phyloP scores from a whole-genome alignment of 306 rosid genomes.

The Astragalus membranaceus region DNA sequence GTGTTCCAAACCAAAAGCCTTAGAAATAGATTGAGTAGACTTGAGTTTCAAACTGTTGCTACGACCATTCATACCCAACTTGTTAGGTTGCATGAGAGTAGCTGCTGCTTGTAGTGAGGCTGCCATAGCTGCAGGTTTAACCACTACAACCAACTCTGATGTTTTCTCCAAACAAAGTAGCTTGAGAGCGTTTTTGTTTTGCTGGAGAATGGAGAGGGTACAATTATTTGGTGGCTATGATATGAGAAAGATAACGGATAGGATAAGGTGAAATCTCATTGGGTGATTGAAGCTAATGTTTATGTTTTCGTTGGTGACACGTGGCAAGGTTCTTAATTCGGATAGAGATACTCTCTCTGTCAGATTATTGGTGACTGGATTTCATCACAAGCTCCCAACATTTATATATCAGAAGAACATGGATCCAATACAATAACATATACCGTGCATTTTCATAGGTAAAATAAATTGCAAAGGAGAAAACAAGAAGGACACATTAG shows the following conservation, averaged over 20 bases:
- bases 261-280: conserved; percentile 81
- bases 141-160: background rate
- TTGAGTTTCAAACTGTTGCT: conserved; percentile 42
- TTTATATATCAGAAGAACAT: background rate
- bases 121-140: conserved; percentile 52
- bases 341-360: conserved; percentile 32
- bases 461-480: too few species aligned
- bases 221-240: conserved; percentile 45
- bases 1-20: conserved; percentile 34
- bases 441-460: too few species aligned
- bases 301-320: conserved; percentile 29
- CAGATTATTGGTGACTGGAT: conserved; percentile 6
- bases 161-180: background rate
- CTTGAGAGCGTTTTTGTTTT: conserved; percentile 23
- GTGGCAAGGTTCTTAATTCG: conserved; percentile 34
- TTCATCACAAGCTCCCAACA: background rate
- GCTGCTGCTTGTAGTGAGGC: conserved; percentile 96
- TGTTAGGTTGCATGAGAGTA: conserved; percentile 79
- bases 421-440: background rate
- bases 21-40: conserved; percentile 45
- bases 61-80: conserved; percentile 37
- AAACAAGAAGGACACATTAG: too few species aligned
- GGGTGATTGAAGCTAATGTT: conserved; percentile 43
- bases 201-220: background rate
- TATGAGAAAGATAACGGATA: conserved; percentile 55